A percentile compares a stretch with the other conserved stretches of the same genome.
phyloP scores from a whole-genome alignment of 768 basidiomycete species.

The Mycena belliarum region DNA sequence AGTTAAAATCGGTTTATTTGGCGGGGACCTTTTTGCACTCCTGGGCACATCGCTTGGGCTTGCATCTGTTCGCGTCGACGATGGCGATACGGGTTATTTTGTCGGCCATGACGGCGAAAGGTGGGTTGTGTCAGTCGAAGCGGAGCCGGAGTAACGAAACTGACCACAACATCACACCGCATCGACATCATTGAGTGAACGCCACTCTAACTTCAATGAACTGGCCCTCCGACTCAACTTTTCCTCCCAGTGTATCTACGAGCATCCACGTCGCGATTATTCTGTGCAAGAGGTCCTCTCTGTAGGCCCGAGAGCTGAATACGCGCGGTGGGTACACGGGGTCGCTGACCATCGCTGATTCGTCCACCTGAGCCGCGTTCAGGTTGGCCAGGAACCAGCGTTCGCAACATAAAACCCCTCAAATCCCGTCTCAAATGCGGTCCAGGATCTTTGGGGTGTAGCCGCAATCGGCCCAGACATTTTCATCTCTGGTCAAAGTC shows the following conservation, averaged over 20 bases:
- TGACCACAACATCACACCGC: neutral
- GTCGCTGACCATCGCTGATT: too few relatives aligned
- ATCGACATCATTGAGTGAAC: too few relatives aligned
- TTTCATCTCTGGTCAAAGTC: slow-evolving; percentile 55
- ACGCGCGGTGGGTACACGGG: slow-evolving; percentile 7
- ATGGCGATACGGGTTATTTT: slow-evolving; percentile 99
- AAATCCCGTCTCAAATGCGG: neutral
- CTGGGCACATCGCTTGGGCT: slow-evolving; percentile 95
- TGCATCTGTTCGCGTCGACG: slow-evolving; percentile 88
- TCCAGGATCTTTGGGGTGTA: slow-evolving; percentile 45
- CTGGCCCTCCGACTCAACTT: too few relatives aligned
- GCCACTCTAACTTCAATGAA: too few relatives aligned
- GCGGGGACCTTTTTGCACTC: slow-evolving; percentile 93
- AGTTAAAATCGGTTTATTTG: slow-evolving; percentile 11
- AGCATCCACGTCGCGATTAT: neutral
- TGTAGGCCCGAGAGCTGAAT: slow-evolving; percentile 24
- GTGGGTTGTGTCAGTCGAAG: slow-evolving; percentile 1
- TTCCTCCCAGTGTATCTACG: too few relatives aligned
- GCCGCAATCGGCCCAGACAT: slow-evolving; percentile 55
- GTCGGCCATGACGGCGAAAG: slow-evolving; percentile 63
- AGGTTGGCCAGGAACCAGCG: too few relatives aligned
- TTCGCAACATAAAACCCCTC: too few relatives aligned
- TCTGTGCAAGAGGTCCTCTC: slow-evolving; percentile 22
- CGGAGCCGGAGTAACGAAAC: neutral
- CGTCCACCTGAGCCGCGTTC: neutral